Evolutionary conservation across 1,139 yeast genomes (phyloP), one percentile per base, ranked within the genome.

Genomic region (Blastobotrys buckinghamii): DNA sequence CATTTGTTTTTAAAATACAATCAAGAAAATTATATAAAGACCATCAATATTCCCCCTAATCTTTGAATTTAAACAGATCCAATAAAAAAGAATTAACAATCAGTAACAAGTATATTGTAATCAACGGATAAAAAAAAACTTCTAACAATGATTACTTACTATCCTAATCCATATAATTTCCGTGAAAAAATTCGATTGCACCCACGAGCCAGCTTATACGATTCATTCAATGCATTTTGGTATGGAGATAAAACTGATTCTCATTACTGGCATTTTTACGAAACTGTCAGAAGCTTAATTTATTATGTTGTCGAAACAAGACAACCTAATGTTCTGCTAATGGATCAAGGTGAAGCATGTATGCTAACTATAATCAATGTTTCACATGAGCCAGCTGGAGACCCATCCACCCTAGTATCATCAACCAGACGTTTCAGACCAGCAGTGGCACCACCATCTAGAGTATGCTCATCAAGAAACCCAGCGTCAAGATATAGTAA

Each of bases 301-400:
- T 26, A 15, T 19, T 30, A 22, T 19, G 20, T 39, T n/a, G 24
- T 39, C 8, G 32, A 39, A n/a, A 39, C 42, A 15, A 22, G 16
- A n/a, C 42, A 39, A 26, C 20, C 42, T 2, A 39, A 39, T 13
- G 42, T 39, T 6, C 10, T 39, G 30, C 19, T 39, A 5, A 22
- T 39, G 32, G 42, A 39, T 26, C 22, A 39, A 9, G 12, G 10
- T n/a, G 26, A 39, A 15, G 10, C 32, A 27, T 39, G 42, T 32
- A 39, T 39, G 42, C 17, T 39, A 19, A 22, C 42, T 8, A 8
- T 39, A 13, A 19, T 26, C 27, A 39, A 39, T 26, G 42, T 39
- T 30, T 24, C 42, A 39, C 32, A 39, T 20, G 22, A 5, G 20
- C 38, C 9, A 20, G 22, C 32, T 3, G 6, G 17, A 16, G 26